Conservation (phyloP, 2,329 filamentous ascomycete genomes). For the Bisporella sp. region DNA sequence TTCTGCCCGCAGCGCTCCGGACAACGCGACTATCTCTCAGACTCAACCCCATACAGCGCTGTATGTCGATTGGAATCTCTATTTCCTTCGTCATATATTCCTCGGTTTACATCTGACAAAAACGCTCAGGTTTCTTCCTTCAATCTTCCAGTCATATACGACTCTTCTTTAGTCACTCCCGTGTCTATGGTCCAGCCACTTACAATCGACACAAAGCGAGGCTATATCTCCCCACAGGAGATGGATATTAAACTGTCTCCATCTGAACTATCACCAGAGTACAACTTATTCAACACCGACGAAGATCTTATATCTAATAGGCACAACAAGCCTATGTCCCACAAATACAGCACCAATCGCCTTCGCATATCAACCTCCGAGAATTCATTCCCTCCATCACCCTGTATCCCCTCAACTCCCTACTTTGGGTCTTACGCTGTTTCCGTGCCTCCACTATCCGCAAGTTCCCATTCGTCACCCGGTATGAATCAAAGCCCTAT, state of each 20-base stretch:
- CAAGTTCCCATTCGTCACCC: constrained; percentile 13
- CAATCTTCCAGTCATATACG: constrained; percentile 21
- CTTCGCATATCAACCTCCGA: constrained; percentile 14
- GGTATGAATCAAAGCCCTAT: constrained; percentile 12
- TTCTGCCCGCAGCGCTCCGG: constrained; percentile 3
- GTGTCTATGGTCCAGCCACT: constrained; percentile 18
- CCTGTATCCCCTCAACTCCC: constrained; percentile 10
- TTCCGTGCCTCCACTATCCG: constrained; percentile 14
- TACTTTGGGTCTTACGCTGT: constrained; percentile 21
- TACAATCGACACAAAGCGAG: background rate
- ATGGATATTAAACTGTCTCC: constrained; percentile 15
- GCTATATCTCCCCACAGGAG: constrained; percentile 4
- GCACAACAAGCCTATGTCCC: constrained; percentile 16
- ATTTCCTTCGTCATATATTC: background rate
- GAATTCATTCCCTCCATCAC: constrained; percentile 11
- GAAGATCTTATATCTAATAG: constrained; percentile 10
- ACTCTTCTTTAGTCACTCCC: constrained; percentile 21
- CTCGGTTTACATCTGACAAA: constrained; percentile 6
- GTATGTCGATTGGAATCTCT: constrained; percentile 14
- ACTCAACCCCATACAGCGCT: constrained; percentile 16
- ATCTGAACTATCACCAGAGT: constrained; percentile 8
- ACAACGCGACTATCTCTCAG: constrained; percentile 8
- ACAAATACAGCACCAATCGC: constrained; percentile 11
- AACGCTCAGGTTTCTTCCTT: constrained; percentile 23
- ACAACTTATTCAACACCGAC: constrained; percentile 11